phyloP scores from a whole-genome alignment of 305 asterid species.

The Solanum hybrid region DNA sequence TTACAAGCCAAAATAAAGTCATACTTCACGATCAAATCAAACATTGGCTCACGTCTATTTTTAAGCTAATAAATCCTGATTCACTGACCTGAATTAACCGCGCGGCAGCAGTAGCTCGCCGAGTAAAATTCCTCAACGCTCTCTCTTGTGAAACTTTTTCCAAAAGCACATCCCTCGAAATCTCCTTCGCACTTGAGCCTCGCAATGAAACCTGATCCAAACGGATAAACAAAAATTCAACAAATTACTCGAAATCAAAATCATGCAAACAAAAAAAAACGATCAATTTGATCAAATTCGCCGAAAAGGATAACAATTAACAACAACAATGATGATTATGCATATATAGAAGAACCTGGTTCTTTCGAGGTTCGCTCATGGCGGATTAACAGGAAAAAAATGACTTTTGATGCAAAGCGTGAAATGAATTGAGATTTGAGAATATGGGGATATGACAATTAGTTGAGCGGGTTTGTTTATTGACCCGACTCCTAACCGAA shows the following conservation, averaged over 20 bases:
- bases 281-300: background rate
- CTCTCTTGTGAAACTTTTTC: slow-evolving; percentile 72
- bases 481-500: background rate
- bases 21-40: background rate
- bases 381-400: background rate
- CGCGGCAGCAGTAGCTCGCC: slow-evolving; percentile 72
- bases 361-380: background rate
- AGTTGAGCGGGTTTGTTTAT: background rate
- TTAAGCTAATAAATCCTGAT: background rate
- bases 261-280: background rate
- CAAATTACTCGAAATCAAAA: background rate
- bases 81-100: slow-evolving; percentile 56
- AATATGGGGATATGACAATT: background rate
- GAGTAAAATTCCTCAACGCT: slow-evolving; percentile 58
- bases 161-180: slow-evolving; percentile 72
- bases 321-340: background rate
- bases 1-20: background rate
- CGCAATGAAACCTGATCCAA: slow-evolving; percentile 75
- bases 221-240: background rate
- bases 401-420: background rate
- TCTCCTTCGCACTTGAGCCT: slow-evolving; percentile 92
- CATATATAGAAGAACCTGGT: background rate
- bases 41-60: background rate
- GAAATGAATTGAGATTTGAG: slow-evolving; percentile 10
- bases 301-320: background rate